Percentiles rank a stretch among this genome's conserved stretches.
phyloP scores from a whole-genome alignment of 2,329 filamentous ascomycete genomes.

The Metarhizium sp. region DNA sequence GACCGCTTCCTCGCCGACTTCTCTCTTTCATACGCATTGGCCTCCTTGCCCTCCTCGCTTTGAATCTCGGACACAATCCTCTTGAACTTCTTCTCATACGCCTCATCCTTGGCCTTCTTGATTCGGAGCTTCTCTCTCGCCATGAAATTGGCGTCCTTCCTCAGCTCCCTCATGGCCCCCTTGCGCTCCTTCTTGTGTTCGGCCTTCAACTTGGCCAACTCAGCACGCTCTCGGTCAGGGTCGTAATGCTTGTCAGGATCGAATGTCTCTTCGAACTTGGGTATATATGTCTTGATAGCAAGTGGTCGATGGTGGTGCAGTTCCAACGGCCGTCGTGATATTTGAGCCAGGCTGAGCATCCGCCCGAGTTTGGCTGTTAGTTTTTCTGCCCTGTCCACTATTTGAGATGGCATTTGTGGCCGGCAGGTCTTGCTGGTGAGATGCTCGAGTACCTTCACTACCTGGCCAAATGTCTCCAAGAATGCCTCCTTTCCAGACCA shows the following conservation, averaged over 20 bases:
- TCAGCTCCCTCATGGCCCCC: slow-evolving; percentile 84
- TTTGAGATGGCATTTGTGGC: slow-evolving; percentile 36
- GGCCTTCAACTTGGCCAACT: slow-evolving; percentile 71
- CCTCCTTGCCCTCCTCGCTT: slow-evolving; percentile 78
- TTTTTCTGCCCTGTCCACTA: slow-evolving; percentile 32
- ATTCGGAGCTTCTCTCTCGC: slow-evolving; percentile 79
- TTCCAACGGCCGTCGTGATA: slow-evolving; percentile 67
- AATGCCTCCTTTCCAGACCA: slow-evolving; percentile 71
- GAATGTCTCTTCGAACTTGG: slow-evolving; percentile 94
- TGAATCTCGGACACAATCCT: slow-evolving; percentile 90
- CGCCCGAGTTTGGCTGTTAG: slow-evolving; percentile 36
- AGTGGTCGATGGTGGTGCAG: slow-evolving; percentile 84
- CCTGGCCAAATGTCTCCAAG: slow-evolving; percentile 66
- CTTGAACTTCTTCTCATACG: slow-evolving; percentile 95
- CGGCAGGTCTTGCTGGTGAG: slow-evolving; percentile 45
- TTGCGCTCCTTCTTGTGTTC: slow-evolving; percentile 95
- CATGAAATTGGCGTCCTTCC: slow-evolving; percentile 93
- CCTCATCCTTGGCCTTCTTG: slow-evolving; percentile 88
- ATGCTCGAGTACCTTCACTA: slow-evolving; percentile 47
- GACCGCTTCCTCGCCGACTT: slow-evolving; percentile 64
- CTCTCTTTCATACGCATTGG: slow-evolving; percentile 84
- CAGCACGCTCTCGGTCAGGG: slow-evolving; percentile 80
- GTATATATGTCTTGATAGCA: slow-evolving; percentile 78
- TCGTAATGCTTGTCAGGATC: slow-evolving; percentile 97
- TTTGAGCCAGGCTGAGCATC: slow-evolving; percentile 51